Evolutionary conservation across 495 filamentous ascomycete species (phyloP), one percentile per base, ranked within the genome.

Genomic region (Aspergillus sclerotioniger): DNA sequence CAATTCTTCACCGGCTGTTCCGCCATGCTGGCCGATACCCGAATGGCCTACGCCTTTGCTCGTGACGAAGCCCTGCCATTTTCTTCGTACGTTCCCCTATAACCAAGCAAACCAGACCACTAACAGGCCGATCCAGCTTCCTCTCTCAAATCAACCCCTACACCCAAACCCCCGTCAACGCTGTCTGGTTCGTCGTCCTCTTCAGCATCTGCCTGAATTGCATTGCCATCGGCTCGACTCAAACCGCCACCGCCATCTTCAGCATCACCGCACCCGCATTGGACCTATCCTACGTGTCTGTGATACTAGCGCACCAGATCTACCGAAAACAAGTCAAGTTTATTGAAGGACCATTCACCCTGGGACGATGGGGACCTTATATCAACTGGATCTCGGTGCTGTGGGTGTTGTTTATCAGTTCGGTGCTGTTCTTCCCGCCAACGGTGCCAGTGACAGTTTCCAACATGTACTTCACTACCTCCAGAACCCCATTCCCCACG

Each of bases 31-130:
- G 87, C 86, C 57, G 84, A 88, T 63, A 87, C 86, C 10, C 72
- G 87, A 59, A 90, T 90, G 87, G 85, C 86, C 6, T 90, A 83
- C 64, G 87, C 87, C 5, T 90, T 90, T 71, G 81, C 87, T 28
- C 76, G 87, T 35, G 87, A 90, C 58, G 80, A 83, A n/a, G 87
- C 84, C 0, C 74, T 90, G 19, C 87, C 87, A 13, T 87, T 87
- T 59, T 89, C 87, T 3, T 65, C 68, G 82, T 86, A 75, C 41
- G 17, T 15, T 21, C 32, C 19, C 29, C 17, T n/a, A 48, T 20
- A n/a, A 33, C 47, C 25, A 46, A 44, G 15, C 10, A 44, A 20
- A 48, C 39, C n/a, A 16, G 46, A 16, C 43, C 20, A 57, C 10
- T 51, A 28, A 52, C 41, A 31, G n/a, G 2, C 25, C n/a, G 6